Evolutionary conservation across 257 asterid genomes (phyloP).

Genomic region (Dorcoceras hygrometricum): DNA sequence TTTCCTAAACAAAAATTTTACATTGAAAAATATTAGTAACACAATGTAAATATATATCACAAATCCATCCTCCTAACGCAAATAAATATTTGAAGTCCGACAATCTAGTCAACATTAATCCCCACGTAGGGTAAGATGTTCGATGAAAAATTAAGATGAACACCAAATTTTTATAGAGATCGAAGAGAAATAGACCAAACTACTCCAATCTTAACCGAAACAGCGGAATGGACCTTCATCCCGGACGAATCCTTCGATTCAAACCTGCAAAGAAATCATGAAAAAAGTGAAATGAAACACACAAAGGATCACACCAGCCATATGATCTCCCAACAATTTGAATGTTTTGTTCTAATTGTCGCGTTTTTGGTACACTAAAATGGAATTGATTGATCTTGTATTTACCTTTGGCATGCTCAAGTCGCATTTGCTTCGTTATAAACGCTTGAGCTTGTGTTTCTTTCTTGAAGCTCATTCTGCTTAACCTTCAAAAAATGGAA

Average conservation of each 20-base stretch:
- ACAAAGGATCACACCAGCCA: not conserved
- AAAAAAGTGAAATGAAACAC: no score
- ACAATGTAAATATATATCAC: not conserved
- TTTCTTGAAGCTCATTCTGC: conserved; percentile 38
- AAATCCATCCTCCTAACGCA: not conserved
- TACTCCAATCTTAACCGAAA: not conserved
- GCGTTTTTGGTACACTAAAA: no score
- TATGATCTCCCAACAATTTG: no score
- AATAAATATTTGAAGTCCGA: no score
- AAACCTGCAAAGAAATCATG: not conserved
- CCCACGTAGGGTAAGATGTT: no score
- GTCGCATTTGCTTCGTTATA: conserved; percentile 26
- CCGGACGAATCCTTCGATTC: not conserved
- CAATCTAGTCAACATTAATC: no score
- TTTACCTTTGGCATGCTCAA: conserved; percentile 25
- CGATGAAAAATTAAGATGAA: no score
- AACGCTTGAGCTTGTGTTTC: conserved; percentile 30
- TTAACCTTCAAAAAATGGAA: conserved; percentile 15
- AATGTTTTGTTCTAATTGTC: no score
- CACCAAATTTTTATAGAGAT: no score
- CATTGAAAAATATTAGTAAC: not conserved
- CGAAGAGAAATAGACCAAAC: no score
- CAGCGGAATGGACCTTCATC: not conserved
- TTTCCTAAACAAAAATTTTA: no score
- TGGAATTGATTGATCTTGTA: no score